These are phyloP conservation scores for Neurospora crassa DNA, from an alignment of 2,329 filamentous ascomycete species.

Conservation along the genomic window DNA sequence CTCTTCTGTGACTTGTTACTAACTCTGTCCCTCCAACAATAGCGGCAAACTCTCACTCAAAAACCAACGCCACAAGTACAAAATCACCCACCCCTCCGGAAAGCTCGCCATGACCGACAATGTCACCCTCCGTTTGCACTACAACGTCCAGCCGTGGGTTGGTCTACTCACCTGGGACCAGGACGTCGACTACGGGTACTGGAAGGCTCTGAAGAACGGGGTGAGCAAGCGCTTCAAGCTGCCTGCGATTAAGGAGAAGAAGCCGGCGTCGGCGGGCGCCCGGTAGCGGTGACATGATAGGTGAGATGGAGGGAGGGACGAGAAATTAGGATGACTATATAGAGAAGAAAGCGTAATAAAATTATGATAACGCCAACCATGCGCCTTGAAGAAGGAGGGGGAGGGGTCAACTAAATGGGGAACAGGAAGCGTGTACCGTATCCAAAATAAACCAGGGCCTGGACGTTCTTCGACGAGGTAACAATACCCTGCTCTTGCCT, in stretches of 20 bases:
- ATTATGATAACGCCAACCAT: not conserved
- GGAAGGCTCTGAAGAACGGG: constrained; percentile 58
- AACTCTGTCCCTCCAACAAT: not conserved
- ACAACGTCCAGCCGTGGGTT: constrained; percentile 98
- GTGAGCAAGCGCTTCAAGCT: constrained; percentile 54
- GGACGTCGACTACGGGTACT: constrained; percentile 43
- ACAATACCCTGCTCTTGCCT: not conserved
- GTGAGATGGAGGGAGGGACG: not conserved
- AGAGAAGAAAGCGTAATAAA: not conserved
- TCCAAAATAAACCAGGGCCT: not conserved
- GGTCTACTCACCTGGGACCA: constrained; percentile 78
- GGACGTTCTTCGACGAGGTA: not conserved
- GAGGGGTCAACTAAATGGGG: not conserved
- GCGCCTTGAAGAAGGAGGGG: too few species aligned
- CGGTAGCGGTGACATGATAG: constrained; percentile 6
- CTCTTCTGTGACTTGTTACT: not conserved
- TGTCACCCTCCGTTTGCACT: constrained; percentile 73
- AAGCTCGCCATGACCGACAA: constrained; percentile 64
- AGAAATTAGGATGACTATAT: not conserved
- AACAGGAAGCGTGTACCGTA: not conserved
- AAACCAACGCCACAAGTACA: constrained; percentile 91
- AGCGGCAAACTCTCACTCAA: constrained; percentile 67
- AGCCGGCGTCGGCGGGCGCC: constrained; percentile 17
- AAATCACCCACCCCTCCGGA: constrained; percentile 83
- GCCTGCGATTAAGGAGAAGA: constrained; percentile 56